Evolutionary conservation across 805 yeast genomes (phyloP), one percentile per base, ranked within the genome.

Genomic region (Pichia membranifaciens): DNA sequence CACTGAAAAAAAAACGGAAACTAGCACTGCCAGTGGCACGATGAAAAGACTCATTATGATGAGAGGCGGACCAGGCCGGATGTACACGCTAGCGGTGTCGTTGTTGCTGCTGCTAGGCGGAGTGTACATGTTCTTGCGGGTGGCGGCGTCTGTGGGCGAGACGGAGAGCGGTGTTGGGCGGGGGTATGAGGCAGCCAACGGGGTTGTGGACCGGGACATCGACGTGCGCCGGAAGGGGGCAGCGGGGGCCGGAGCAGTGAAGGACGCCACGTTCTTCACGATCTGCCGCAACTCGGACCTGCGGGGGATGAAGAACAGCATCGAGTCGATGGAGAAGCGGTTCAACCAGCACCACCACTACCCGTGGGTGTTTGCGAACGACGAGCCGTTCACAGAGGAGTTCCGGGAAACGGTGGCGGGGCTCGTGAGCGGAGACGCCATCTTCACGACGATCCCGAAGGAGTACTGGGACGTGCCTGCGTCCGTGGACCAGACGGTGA

Each of bases 241-340:
- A n/a, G n/a, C 29, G 29, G 7, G 29, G 10, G 29, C 10, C 7
- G 29, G 29, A 10, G 10, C 29, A n/a, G 6, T 16, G 67, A 79
- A 76, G 52, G 81, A 76, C 52, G 91, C 88, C 3, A 77, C 87
- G 0, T 72, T 86, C 56, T 76, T 72, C 37, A 61, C 73, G 9
- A 53, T 73, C n/a, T 72, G 73, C 43, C 54, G 73, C 28, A 72
- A 72, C 51, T 46, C 53, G 1, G 77, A 73, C 37, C 41, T 70
- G 13, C 58, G 57, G 29, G 68, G 61, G 3, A 62, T 72, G 45
- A 45, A 71, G 13, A 57, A 61, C 35, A 65, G 76, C 3, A 61
- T 73, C n/a, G 57, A 57, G 22, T 51, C 61, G 13, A 54, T 70
- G 16, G 70, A 71, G 45, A 59, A 58, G 34, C 50, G 75, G 29